Evolutionary conservation across 495 filamentous ascomycete genomes (phyloP).

Genomic region (Penicillium manginii): DNA sequence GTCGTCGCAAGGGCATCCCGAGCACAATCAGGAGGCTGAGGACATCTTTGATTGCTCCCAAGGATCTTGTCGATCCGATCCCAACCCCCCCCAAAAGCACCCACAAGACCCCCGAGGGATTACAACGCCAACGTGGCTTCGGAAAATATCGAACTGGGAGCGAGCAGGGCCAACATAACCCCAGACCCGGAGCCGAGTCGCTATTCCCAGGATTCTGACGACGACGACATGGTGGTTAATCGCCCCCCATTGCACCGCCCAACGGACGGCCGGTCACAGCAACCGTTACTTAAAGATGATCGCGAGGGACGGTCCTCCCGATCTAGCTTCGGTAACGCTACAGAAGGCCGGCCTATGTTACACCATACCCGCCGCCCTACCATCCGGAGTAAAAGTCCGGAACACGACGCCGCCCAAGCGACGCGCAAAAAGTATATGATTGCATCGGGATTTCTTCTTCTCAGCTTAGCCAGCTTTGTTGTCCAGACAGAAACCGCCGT

Average conservation of each 20-base stretch:
- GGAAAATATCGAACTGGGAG: conserved; percentile 29
- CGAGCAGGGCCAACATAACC: conserved; percentile 18
- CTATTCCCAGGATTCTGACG: conserved; percentile 41
- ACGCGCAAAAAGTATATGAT: conserved; percentile 83
- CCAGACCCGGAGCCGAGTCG: conserved; percentile 28
- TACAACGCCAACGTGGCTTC: conserved; percentile 34
- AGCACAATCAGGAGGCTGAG: conserved; percentile 10
- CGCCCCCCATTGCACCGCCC: conserved; percentile 53
- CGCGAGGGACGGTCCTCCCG: conserved; percentile 47
- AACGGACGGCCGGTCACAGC: conserved; percentile 54
- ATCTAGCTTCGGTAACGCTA: conserved; percentile 40
- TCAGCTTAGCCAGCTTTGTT: conserved; percentile 81
- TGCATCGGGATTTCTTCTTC: conserved; percentile 76
- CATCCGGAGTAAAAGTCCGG: conserved; percentile 64
- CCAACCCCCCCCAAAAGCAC: background rate
- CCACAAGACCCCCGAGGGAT: background rate
- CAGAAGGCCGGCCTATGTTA: conserved; percentile 46
- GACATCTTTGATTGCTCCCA: conserved; percentile 7
- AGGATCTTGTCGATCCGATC: background rate
- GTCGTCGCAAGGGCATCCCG: conserved; percentile 7
- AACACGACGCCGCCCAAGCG: conserved; percentile 58
- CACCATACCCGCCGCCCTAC: conserved; percentile 56
- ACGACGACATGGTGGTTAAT: conserved; percentile 50
- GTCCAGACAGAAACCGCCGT: conserved; percentile 94
- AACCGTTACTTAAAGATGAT: conserved; percentile 63